phyloP scores from a whole-genome alignment of 2,329 filamentous ascomycete genomes.

The Coccinonectria pachysandricola region DNA sequence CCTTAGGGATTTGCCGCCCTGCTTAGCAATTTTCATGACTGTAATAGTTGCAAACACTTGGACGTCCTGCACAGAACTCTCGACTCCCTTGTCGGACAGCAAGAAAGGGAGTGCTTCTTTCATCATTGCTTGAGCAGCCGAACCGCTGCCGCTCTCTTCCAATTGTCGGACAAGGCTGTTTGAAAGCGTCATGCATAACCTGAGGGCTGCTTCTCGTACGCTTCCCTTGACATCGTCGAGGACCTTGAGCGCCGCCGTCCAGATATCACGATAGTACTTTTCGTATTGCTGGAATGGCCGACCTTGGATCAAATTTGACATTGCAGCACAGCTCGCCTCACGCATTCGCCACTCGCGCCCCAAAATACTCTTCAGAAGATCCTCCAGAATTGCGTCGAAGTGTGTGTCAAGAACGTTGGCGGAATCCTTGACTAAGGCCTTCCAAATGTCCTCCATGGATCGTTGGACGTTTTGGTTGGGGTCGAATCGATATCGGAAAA shows the following conservation, averaged over 20 bases:
- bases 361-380: conserved; percentile 75
- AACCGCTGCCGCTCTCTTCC: conserved; percentile 62
- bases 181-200: conserved; percentile 73
- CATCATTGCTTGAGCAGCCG: conserved; percentile 69
- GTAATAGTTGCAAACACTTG: conserved; percentile 75
- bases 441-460: conserved; percentile 98
- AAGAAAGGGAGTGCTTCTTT: conserved; percentile 83
- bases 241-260: conserved; percentile 78
- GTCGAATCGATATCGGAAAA: conserved; percentile 91
- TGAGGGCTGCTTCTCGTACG: conserved; percentile 70
- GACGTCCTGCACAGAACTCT: conserved; percentile 81
- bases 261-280: conserved; percentile 74
- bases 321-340: conserved; percentile 83
- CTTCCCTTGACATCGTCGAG: conserved; percentile 93
- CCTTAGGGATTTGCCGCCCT: conserved; percentile 66
- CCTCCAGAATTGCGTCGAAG: conserved; percentile 82
- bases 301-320: conserved; percentile 79
- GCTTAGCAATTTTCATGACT: conserved; percentile 81
- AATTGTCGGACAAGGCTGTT: conserved; percentile 77
- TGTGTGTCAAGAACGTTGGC: conserved; percentile 65
- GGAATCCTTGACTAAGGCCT: conserved; percentile 83
- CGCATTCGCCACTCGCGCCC: conserved; percentile 89
- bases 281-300: conserved; percentile 69
- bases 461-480: conserved; percentile 85
- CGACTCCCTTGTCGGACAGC: conserved; percentile 77